A percentile compares a stretch with the other conserved stretches of the same genome.
Conservation (phyloP, 1,139 yeast species). For the Yamadazyma aaseri region DNA sequence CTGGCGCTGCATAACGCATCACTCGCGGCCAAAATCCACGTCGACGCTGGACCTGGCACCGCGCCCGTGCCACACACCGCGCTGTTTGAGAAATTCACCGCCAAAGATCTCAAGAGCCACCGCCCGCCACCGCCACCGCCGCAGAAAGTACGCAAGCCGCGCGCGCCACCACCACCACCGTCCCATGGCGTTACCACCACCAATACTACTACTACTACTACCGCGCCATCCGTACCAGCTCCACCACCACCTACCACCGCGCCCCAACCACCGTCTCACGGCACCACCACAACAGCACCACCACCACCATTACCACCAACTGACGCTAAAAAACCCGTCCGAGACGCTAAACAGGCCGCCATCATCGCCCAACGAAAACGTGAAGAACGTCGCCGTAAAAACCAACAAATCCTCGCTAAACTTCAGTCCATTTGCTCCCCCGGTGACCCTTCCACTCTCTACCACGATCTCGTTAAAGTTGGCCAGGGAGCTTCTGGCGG, state of each 20-base stretch:
- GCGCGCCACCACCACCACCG: slow-evolving; percentile 38
- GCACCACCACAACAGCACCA: slow-evolving; percentile 9
- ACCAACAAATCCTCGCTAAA: slow-evolving; percentile 67
- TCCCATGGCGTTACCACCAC: slow-evolving; percentile 22
- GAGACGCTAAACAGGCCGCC: slow-evolving; percentile 59
- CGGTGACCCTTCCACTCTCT: slow-evolving; percentile 81
- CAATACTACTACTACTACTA: slow-evolving; percentile 13
- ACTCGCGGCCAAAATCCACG: slow-evolving; percentile 26
- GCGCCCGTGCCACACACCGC: slow-evolving; percentile 40
- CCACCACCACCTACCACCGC: slow-evolving; percentile 18
- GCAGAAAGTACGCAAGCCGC: slow-evolving; percentile 27
- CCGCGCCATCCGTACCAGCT: slow-evolving; percentile 22
- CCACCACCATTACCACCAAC: slow-evolving; percentile 7
- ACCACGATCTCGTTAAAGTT: slow-evolving; percentile 70
- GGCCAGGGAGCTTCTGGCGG: slow-evolving; percentile 99
- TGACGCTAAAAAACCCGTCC: slow-evolving; percentile 31
- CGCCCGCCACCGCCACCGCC: slow-evolving; percentile 40
- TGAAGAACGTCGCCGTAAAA: slow-evolving; percentile 68
- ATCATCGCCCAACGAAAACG: slow-evolving; percentile 64
- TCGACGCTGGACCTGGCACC: slow-evolving; percentile 31
- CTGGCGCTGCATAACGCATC: slow-evolving; percentile 45
- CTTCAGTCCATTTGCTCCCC: slow-evolving; percentile 76
- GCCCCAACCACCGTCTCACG: slow-evolving; percentile 18
- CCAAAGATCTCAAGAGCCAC: slow-evolving; percentile 21
- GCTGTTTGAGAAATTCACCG: slow-evolving; percentile 23